Evolutionary conservation across 2,329 filamentous ascomycete species (phyloP).

Genomic region (Mariannaea sp.): DNA sequence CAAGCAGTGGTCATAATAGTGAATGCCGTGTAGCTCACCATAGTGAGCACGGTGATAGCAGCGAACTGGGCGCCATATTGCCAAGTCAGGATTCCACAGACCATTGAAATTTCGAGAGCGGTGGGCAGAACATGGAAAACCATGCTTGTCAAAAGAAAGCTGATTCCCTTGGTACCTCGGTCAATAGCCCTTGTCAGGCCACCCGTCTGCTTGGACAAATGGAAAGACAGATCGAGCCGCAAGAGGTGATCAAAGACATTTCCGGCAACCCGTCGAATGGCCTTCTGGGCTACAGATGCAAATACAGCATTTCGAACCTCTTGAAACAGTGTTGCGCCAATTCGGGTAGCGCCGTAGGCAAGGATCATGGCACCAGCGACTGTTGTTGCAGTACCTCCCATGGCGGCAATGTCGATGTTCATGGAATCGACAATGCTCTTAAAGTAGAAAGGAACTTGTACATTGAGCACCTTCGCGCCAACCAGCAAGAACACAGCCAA

Average conservation of each 20-base stretch:
- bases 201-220: constrained; percentile 91
- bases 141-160: constrained; percentile 96
- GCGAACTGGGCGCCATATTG: constrained; percentile 94
- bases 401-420: constrained; percentile 88
- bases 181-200: constrained; percentile 94
- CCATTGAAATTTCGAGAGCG: constrained; percentile 89
- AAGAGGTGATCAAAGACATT: constrained; percentile 93
- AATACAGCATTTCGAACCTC: constrained; percentile 96
- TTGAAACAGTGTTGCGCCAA: constrained; percentile 88
- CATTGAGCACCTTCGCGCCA: constrained; percentile 92
- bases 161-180: constrained; percentile 96
- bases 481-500: constrained; percentile 83
- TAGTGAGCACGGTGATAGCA: constrained; percentile 85
- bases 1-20: constrained; percentile 96
- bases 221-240: constrained; percentile 88
- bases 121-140: constrained; percentile 97
- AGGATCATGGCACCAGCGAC: constrained; percentile 92
- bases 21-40: constrained; percentile 94
- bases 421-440: constrained; percentile 97
- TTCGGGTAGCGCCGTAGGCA: constrained; percentile 86
- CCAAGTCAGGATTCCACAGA: constrained; percentile 95
- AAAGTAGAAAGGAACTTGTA: constrained; percentile 99
- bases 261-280: constrained; percentile 86
- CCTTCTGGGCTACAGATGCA: constrained; percentile 94
- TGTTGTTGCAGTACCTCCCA: constrained; percentile 87